A percentile compares a stretch with the other conserved stretches of the same genome.
Conservation (phyloP, 116 monocot genomes). For the Iris pallida region DNA sequence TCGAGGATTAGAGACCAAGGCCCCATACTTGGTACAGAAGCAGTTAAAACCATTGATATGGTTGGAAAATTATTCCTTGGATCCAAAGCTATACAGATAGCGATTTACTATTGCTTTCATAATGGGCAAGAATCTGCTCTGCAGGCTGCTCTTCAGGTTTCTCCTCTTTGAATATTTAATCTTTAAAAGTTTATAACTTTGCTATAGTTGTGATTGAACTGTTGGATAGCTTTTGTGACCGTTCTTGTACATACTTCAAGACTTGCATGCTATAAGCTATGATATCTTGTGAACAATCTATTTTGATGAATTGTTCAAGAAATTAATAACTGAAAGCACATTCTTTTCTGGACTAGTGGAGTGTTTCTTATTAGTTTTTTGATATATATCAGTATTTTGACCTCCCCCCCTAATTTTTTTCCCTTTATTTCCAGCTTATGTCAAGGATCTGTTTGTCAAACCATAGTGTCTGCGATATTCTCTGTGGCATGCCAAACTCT, state of each 20-base stretch:
- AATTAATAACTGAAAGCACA: neutral
- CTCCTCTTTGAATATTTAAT: neutral
- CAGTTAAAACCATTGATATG: constrained; percentile 33
- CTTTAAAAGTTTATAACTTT: neutral
- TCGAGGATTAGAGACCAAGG: constrained; percentile 12
- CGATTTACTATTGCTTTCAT: constrained; percentile 80
- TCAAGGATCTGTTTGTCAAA: constrained; percentile 64
- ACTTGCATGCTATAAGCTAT: neutral
- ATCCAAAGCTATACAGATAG: constrained; percentile 69
- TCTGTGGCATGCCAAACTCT: constrained; percentile 54
- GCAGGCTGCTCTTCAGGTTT: constrained; percentile 83
- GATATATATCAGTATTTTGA: neutral
- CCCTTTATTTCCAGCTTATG: constrained; percentile 50
- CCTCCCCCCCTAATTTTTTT: neutral
- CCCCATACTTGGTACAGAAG: constrained; percentile 24
- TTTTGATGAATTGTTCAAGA: neutral
- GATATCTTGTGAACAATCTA: neutral
- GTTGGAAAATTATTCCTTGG: constrained; percentile 53
- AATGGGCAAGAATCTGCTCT: constrained; percentile 92
- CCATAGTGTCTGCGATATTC: constrained; percentile 39
- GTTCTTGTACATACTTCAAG: too few relatives aligned
- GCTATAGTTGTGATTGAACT: neutral
- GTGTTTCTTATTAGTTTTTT: neutral
- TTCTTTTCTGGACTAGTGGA: neutral
- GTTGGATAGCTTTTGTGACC: too few relatives aligned